A percentile compares a stretch with the other conserved stretches of the same genome.
These are phyloP conservation scores for Ogataea methanolica DNA, from an alignment of 805 yeast genomes.

Conservation along the genomic window DNA sequence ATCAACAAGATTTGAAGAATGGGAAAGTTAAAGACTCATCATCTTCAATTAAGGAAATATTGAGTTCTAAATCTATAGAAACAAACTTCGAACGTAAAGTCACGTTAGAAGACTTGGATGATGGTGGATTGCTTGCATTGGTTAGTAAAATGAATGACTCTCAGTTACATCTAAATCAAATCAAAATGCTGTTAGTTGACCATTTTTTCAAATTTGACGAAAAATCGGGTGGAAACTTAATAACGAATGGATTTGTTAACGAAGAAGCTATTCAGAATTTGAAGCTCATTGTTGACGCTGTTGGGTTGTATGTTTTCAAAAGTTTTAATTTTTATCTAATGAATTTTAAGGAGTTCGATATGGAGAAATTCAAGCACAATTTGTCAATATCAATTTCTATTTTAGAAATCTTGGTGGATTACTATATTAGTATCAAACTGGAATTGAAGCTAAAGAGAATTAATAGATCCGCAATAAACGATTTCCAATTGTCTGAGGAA, in stretches of 20 bases:
- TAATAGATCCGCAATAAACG: constrained; percentile 16
- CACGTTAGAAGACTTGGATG: constrained; percentile 15
- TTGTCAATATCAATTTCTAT: constrained; percentile 31
- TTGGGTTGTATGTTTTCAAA: constrained; percentile 22
- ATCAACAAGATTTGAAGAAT: background rate
- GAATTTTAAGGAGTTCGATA: background rate
- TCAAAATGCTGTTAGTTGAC: constrained; percentile 23
- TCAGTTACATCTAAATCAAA: constrained; percentile 23
- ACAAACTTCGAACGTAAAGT: constrained; percentile 8
- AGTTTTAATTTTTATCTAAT: constrained; percentile 5
- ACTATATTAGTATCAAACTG: constrained; percentile 30
- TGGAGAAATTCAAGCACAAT: background rate
- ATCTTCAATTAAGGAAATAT: constrained; percentile 28
- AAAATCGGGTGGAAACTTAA: constrained; percentile 15
- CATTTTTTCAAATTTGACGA: constrained; percentile 16
- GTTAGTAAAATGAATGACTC: constrained; percentile 14
- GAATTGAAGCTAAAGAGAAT: constrained; percentile 21
- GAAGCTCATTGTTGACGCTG: constrained; percentile 23
- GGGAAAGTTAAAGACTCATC: constrained; percentile 12
- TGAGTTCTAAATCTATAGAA: constrained; percentile 19
- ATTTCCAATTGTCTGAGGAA: constrained; percentile 34
- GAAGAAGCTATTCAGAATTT: constrained; percentile 17
- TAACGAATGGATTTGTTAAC: constrained; percentile 21
- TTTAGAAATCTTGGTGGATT: constrained; percentile 41
- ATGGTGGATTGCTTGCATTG: constrained; percentile 14